Evolutionary conservation across 306 rosid species (phyloP), one percentile per base, ranked within the genome.

Genomic region (Erythrophleum fordii): DNA sequence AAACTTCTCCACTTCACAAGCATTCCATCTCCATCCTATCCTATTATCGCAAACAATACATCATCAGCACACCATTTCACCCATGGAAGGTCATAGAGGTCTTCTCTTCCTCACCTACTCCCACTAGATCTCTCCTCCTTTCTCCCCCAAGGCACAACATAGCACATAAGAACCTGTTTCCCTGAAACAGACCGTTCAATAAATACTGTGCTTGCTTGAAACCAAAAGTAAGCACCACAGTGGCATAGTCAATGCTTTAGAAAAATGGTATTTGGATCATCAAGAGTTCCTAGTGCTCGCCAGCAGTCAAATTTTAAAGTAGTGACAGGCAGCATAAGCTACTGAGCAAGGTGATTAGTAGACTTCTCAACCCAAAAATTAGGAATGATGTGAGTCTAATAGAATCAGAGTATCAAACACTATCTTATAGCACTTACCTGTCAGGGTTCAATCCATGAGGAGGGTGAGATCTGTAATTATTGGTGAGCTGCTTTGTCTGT

Each of bases 401-500:
- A 28, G 52, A 56, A 78, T 13, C 68, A 72, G 55, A 46, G 53
- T 20, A 42, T 23, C 53, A 42, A 25, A 68, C 73, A 42, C 71
- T 37, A 65, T 66, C 64, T 81, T 45, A 73, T 5, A 76, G 28
- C 41, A 10, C 18, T 84, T 74, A 88, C 87, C 88, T 80, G 73
- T 29, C 26, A 72, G 81, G 26, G 37, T 60, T 85, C 72, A 86
- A 65, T 65, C 85, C 82, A 41, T 77, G 60, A n/a, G 66, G 26
- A 28, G 66, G 13, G 66, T 59, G 37, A 12, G 73, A 80, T 66
- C 70, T 60, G 26, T n/a, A 66, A 49, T 14, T 80, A 80, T 61
- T 76, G 49, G 75, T 34, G 81, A 46, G 39, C 83, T 81, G 74
- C 74, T 77, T 79, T 17, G 77, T 85, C 83, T 80, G 86, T 89